Evolutionary conservation across 2,329 filamentous ascomycete species (phyloP).

Genomic region (Zasmidium citrigriseum): DNA sequence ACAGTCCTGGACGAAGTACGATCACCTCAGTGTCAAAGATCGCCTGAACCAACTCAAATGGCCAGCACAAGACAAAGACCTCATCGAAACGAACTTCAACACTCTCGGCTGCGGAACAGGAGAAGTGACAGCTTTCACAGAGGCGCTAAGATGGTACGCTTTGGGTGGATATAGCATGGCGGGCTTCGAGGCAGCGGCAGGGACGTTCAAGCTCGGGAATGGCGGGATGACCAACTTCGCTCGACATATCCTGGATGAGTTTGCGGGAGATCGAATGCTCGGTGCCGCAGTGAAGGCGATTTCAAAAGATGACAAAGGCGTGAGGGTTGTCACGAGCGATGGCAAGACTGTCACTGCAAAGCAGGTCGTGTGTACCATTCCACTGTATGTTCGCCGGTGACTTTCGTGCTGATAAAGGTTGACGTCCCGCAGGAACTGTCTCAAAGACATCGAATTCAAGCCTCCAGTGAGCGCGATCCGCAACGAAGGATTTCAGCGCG

Average conservation of each 20-base stretch:
- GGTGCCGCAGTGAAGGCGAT: background rate
- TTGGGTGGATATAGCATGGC: constrained; percentile 29
- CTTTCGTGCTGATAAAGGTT: background rate
- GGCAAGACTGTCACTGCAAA: constrained; percentile 3
- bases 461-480: constrained; percentile 29
- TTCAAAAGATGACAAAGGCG: background rate
- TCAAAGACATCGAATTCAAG: constrained; percentile 28
- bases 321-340: background rate
- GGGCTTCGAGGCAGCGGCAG: constrained; percentile 24
- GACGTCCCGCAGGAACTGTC: constrained; percentile 8
- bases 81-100: constrained; percentile 25
- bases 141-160: constrained; percentile 34
- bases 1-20: constrained; percentile 31
- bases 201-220: constrained; percentile 30
- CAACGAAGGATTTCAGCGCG: constrained; percentile 26
- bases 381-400: constrained; percentile 7
- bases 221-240: constrained; percentile 18
- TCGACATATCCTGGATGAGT: constrained; percentile 1
- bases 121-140: constrained; percentile 29
- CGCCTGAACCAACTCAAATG: constrained; percentile 33
- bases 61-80: constrained; percentile 22
- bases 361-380: constrained; percentile 25
- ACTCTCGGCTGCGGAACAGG: constrained; percentile 19
- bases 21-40: constrained; percentile 32
- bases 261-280: background rate